These are phyloP conservation scores for Marchantia paleacea DNA, from an alignment of 225 moss, liverwort and hornwort genomes.

Conservation along the genomic window DNA sequence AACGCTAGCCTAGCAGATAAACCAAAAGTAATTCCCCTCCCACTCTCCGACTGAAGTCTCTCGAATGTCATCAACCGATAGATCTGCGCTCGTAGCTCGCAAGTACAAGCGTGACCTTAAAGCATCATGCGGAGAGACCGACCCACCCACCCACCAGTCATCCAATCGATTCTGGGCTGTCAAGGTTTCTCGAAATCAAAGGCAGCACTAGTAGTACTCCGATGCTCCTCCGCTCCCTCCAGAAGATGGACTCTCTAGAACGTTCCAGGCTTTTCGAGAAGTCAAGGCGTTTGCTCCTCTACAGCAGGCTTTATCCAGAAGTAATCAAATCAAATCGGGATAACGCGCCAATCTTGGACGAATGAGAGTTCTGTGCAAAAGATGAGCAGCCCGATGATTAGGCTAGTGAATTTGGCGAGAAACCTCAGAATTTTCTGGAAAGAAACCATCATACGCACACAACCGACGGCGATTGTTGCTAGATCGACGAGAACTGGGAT, in stretches of 20 bases:
- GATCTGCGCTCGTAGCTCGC: background rate
- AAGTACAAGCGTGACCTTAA: background rate
- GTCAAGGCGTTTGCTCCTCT: background rate
- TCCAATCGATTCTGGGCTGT: background rate
- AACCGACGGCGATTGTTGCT: no score
- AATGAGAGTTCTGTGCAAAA: background rate
- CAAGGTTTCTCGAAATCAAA: background rate
- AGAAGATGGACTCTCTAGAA: background rate
- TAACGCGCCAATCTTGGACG: background rate
- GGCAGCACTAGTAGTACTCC: background rate
- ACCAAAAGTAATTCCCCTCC: no score
- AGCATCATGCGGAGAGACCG: background rate
- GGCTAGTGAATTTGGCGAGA: no score
- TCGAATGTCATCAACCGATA: background rate
- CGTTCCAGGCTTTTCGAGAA: background rate
- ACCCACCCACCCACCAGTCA: background rate
- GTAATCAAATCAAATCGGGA: background rate
- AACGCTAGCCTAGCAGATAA: background rate
- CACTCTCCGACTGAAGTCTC: background rate
- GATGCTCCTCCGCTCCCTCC: background rate
- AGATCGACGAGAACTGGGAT: no score
- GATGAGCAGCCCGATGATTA: background rate
- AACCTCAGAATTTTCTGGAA: no score
- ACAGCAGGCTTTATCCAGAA: background rate
- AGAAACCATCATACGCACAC: no score